These are phyloP conservation scores for Candida anutae DNA, from an alignment of 1,139 yeast genomes.

Conservation along the genomic window DNA sequence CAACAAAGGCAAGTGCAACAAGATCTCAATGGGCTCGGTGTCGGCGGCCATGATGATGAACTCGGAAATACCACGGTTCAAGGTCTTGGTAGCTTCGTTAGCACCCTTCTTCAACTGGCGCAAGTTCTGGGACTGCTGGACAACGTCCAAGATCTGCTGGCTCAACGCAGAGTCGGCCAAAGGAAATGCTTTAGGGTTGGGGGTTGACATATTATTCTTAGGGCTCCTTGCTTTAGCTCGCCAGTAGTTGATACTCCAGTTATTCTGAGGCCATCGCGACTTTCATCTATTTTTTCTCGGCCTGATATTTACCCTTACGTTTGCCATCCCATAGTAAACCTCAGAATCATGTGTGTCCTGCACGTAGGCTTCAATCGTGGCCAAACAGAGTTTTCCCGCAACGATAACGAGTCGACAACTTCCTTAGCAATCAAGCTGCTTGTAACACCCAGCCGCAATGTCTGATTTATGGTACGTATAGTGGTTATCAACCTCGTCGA, in stretches of 20 bases:
- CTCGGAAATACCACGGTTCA: constrained; percentile 99
- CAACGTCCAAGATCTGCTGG: constrained; percentile 95
- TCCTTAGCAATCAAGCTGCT: too few species aligned
- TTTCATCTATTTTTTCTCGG: too few species aligned
- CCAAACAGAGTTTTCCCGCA: too few species aligned
- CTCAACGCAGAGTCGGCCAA: constrained; percentile 92
- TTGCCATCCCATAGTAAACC: too few species aligned
- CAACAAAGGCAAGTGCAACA: constrained; percentile 92
- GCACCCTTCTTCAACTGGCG: constrained; percentile 99
- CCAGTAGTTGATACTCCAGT: constrained; percentile 12
- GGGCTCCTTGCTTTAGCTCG: constrained; percentile 66
- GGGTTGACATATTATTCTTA: constrained; percentile 49
- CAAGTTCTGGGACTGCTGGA: constrained; percentile 95
- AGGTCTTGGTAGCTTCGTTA: constrained; percentile 98
- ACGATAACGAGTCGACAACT: too few species aligned
- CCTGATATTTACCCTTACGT: too few species aligned
- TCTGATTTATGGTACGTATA: constrained; percentile 53
- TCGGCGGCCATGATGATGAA: constrained; percentile 99
- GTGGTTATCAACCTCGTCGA: neutral
- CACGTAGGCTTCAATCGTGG: too few species aligned
- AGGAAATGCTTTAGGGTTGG: constrained; percentile 97
- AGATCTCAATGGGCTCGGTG: constrained; percentile 97
- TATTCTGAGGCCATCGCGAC: constrained; percentile 2
- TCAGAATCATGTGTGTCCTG: too few species aligned
- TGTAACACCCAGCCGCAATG: too few species aligned